Base-by-base conservation (phyloP, 169 alveolate species). In the Plasmodium coatneyi region DNA sequence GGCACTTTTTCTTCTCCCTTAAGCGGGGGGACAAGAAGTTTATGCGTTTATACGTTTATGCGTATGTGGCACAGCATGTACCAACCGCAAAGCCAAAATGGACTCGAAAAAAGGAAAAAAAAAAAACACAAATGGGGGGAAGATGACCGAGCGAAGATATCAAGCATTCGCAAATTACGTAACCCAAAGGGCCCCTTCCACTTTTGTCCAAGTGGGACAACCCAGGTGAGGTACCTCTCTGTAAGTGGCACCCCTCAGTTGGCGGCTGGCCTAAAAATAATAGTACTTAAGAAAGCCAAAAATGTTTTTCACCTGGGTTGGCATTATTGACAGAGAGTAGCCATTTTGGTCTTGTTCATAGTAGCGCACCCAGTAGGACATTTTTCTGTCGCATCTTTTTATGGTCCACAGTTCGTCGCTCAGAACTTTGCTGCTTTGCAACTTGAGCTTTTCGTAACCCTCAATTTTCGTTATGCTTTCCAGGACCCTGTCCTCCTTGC, bases 261-360 rank as follows among this genome's bases (percentile, higher is more conserved):
- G 32, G 0, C 36, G 25, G 14, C 74, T 71, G 14, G n/a, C 79
- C 79, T 84, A 54, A 22, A 95, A 92, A 54, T 95, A 87, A 86
- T 96, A 93, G 80, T 94, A 96, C 49, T 95, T 84, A 2, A 95
- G 46, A 86, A 60, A 91, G 89, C 95, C 84, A 16, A 90, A 54
- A 46, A 95, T 91, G 92, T 95, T 96, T 71, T 76, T 92, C 66
- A 96, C 60, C 16, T 92, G 92, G 30, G 84, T 92, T 30, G 96
- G 96, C 16, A 91, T 91, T 34, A 96, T 95, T 39, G 92, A 95
- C 70, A 96, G 78, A n/a, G 83, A 71, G 78, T 95, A 96, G 7
- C 97, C 97, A 89, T 96, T 96, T 70, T 80, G 95, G 30, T 96
- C 97, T 95, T 96, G 96, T 36, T 92, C 95, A 83, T 92, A 95